Conservation (phyloP, 148 eudicot genomes). For the Spergularia bocconei region DNA sequence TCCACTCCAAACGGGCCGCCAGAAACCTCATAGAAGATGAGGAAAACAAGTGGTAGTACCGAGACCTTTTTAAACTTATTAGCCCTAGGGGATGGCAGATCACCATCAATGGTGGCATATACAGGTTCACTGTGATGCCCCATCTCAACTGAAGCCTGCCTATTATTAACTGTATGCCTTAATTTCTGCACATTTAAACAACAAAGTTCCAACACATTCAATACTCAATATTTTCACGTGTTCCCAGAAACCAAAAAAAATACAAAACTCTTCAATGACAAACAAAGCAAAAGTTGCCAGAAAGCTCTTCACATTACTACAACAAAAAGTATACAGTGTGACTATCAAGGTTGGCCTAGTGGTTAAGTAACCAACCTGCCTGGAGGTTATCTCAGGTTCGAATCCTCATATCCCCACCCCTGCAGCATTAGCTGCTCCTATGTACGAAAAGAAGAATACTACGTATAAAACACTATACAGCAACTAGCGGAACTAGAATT, state of each 20-base stretch:
- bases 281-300: neutral
- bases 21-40: constrained; percentile 50
- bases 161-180: constrained; percentile 33
- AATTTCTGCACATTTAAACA: constrained; percentile 43
- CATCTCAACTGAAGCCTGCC: constrained; percentile 45
- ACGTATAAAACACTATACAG: neutral
- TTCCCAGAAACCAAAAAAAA: neutral
- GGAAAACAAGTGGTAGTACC: constrained; percentile 44
- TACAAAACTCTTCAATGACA: neutral
- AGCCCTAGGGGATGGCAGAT: constrained; percentile 32
- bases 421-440: too few species aligned
- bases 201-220: constrained; percentile 21
- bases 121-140: constrained; percentile 34
- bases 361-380: too few species aligned
- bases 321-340: too few species aligned
- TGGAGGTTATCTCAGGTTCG: too few species aligned
- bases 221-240: constrained; percentile 2
- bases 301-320: too few species aligned
- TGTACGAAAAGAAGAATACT: too few species aligned
- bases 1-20: constrained; percentile 55
- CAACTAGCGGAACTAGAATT: neutral
- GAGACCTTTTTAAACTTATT: constrained; percentile 37
- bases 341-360: too few species aligned
- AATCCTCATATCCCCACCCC: too few species aligned
- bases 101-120: constrained; percentile 32